phyloP scores from a whole-genome alignment of 345 rosid species.

The sweet orange (Citrus sinensis) region DNA sequence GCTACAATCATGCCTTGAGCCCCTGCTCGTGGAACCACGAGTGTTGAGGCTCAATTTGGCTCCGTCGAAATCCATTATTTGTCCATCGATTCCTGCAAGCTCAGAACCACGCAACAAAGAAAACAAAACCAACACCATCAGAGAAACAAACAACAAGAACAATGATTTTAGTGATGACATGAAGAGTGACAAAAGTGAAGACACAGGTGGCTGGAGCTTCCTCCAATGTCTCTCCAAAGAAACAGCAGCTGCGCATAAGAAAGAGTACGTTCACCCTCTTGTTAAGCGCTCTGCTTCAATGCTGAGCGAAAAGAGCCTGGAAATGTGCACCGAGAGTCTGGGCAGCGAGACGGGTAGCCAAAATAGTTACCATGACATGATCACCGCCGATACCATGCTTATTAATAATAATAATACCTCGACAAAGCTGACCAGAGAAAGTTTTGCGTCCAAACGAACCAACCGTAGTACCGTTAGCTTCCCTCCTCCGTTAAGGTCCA shows the following conservation, averaged over 20 bases:
- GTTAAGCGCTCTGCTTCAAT: slow-evolving; percentile 40
- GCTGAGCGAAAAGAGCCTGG: slow-evolving; percentile 63
- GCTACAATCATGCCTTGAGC: slow-evolving; percentile 52
- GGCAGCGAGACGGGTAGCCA: slow-evolving; percentile 78
- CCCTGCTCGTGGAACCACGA: slow-evolving; percentile 26
- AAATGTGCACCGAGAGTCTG: slow-evolving; percentile 85
- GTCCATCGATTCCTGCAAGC: neutral
- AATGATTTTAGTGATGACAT: slow-evolving; percentile 9
- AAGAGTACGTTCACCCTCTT: slow-evolving; percentile 53
- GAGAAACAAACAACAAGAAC: neutral
- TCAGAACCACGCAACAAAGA: slow-evolving; percentile 6
- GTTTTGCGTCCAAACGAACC: neutral
- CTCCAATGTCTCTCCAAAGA: slow-evolving; percentile 35
- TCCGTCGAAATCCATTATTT: slow-evolving; percentile 22
- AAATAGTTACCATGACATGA: slow-evolving; percentile 17
- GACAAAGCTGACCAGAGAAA: slow-evolving; percentile 4
- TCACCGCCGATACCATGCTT: neutral
- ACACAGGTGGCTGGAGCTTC: slow-evolving; percentile 55
- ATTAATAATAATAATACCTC: neutral
- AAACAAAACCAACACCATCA: slow-evolving; percentile 6
- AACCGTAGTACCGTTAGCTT: slow-evolving; percentile 28
- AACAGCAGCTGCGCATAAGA: slow-evolving; percentile 5
- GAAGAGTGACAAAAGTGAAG: neutral
- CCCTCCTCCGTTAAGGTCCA: slow-evolving; percentile 84
- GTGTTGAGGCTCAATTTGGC: slow-evolving; percentile 37